Percentiles rank a stretch among this genome's conserved stretches.
Evolutionary conservation across 129 eudicot genomes (phyloP).

Genomic region (Kitagawia praeruptora): DNA sequence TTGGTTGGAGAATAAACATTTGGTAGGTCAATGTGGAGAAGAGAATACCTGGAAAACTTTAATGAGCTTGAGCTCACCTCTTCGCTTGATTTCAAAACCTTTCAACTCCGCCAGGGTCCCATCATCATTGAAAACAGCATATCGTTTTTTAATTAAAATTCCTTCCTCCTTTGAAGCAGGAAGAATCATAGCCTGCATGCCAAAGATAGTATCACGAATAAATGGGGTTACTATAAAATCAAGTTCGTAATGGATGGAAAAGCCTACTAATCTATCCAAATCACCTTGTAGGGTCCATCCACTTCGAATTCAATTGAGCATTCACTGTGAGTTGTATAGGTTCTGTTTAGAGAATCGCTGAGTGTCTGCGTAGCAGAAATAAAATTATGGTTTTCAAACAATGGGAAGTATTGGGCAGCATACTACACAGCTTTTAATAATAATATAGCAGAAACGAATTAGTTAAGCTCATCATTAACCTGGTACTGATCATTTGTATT

Average conservation of each 20-base stretch:
- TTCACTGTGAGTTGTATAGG: constrained; percentile 79
- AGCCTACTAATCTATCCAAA: constrained; percentile 3
- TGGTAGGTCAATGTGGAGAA: constrained; percentile 8
- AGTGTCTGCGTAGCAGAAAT: constrained; percentile 56
- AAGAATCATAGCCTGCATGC: constrained; percentile 92
- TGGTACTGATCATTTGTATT: constrained; percentile 98
- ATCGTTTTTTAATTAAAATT: constrained; percentile 82
- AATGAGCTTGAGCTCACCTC: constrained; percentile 99
- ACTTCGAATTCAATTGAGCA: constrained; percentile 99
- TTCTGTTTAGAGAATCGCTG: constrained; percentile 67
- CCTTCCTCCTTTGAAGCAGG: constrained; percentile 99
- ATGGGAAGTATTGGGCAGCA: neutral
- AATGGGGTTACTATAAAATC: constrained; percentile 11
- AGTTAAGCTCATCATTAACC: constrained; percentile 33
- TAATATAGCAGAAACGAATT: constrained; percentile 9
- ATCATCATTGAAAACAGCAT: constrained; percentile 98
- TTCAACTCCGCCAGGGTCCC: constrained; percentile 99
- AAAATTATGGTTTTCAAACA: constrained; percentile 1
- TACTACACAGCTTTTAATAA: neutral
- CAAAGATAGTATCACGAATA: constrained; percentile 9
- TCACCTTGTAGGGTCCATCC: constrained; percentile 99
- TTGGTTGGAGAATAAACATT: neutral
- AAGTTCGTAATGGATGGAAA: neutral
- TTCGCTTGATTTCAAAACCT: constrained; percentile 98
- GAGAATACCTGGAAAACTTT: constrained; percentile 90